Evolutionary conservation across 805 yeast species (phyloP).

Genomic region (Ogataea ganodermae): DNA sequence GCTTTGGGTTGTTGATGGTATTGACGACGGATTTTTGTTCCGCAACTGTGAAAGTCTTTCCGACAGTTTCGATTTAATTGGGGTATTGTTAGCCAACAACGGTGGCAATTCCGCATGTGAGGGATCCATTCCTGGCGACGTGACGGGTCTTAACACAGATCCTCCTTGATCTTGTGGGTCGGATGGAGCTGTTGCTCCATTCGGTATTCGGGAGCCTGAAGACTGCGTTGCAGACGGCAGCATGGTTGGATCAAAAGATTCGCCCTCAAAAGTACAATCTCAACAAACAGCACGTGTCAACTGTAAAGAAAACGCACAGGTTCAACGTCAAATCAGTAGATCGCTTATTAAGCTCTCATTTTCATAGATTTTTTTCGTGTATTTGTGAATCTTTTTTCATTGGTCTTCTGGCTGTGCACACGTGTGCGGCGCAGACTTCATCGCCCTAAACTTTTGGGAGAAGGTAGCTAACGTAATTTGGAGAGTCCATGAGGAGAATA

Average conservation of each 20-base stretch:
- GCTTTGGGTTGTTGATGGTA: not conserved
- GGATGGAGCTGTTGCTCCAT: not conserved
- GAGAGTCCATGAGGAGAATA: no score
- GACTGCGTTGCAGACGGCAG: not conserved
- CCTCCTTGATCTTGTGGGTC: not conserved
- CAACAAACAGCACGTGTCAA: no score
- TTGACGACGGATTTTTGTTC: conserved; percentile 7
- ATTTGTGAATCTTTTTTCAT: not conserved
- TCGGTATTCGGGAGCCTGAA: not conserved
- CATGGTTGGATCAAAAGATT: no score
- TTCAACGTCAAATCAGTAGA: no score
- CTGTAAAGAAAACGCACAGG: no score
- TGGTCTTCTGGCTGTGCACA: not conserved
- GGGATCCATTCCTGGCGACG: not conserved
- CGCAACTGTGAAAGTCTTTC: conserved; percentile 16
- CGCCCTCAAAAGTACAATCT: no score
- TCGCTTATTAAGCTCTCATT: no score
- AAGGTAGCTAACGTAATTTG: no score
- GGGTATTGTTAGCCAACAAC: conserved; percentile 3
- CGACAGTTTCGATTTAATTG: conserved; percentile 15
- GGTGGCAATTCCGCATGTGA: not conserved
- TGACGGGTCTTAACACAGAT: not conserved
- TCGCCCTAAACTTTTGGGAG: no score
- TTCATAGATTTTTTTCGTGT: not conserved
- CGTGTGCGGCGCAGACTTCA: no score